Evolutionary conservation across 495 filamentous ascomycete species (phyloP).

Genomic region (Annulohypoxylon moriforme): DNA sequence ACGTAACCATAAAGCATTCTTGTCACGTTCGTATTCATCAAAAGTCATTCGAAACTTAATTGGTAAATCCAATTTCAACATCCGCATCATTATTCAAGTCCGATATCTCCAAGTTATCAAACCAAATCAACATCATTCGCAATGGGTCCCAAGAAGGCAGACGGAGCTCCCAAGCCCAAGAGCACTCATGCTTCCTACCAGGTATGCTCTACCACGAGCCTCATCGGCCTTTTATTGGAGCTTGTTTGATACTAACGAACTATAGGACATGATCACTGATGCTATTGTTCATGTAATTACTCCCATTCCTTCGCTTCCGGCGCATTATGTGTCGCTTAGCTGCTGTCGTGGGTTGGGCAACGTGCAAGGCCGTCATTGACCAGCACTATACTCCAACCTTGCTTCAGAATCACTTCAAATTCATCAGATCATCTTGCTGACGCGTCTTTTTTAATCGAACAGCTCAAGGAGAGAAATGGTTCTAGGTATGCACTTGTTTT

Average conservation of each 20-base stretch:
- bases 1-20: conserved; percentile 23
- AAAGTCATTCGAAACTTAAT: conserved; percentile 30
- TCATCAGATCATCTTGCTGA: conserved; percentile 56
- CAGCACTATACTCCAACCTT: conserved; percentile 33
- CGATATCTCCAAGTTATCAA: conserved; percentile 14
- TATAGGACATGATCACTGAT: conserved; percentile 74
- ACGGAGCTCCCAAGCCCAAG: conserved; percentile 68
- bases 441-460: conserved; percentile 47
- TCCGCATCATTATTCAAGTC: conserved; percentile 14
- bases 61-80: conserved; percentile 31
- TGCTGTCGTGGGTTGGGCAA: conserved; percentile 43
- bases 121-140: conserved; percentile 46
- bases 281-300: conserved; percentile 72
- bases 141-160: conserved; percentile 76
- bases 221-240: conserved; percentile 30
- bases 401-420: conserved; percentile 23
- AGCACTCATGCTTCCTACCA: conserved; percentile 67
- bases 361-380: conserved; percentile 28
- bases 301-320: conserved; percentile 55
- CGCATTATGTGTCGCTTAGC: conserved; percentile 46
- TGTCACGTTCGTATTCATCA: conserved; percentile 11
- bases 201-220: conserved; percentile 57
- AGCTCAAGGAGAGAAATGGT: conserved; percentile 76
- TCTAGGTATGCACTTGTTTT: conserved; percentile 64
- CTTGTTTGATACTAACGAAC: conserved; percentile 54